phyloP scores from a whole-genome alignment of 2,329 filamentous ascomycete species.

The Stagonosporopsis chrysanthemi region DNA sequence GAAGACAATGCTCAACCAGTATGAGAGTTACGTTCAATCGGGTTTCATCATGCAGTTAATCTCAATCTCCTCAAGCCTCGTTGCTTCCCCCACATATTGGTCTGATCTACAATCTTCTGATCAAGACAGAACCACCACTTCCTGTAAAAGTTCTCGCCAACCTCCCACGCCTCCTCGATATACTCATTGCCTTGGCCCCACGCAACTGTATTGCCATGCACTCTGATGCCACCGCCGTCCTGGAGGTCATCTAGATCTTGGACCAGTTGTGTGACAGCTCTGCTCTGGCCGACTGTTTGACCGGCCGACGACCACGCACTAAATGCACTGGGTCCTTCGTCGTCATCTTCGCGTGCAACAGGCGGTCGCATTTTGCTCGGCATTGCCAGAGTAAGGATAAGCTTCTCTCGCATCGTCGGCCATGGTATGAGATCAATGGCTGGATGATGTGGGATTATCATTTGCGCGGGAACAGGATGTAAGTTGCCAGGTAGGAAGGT shows the following conservation, averaged over 20 bases:
- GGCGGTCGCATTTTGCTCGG: conserved; percentile 59
- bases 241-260: conserved; percentile 65
- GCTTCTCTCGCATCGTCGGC: conserved; percentile 57
- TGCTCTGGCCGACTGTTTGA: conserved; percentile 26
- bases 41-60: conserved; percentile 3
- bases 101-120: conserved; percentile 59
- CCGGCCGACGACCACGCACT: not conserved
- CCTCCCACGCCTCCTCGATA: conserved; percentile 61
- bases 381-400: conserved; percentile 61
- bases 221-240: conserved; percentile 54
- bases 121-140: conserved; percentile 70
- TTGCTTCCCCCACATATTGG: conserved; percentile 60
- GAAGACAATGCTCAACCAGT: not conserved
- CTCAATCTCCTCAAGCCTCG: conserved; percentile 51
- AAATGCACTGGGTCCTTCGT: conserved; percentile 30
- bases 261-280: conserved; percentile 60
- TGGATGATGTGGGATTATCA: conserved; percentile 63
- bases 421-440: conserved; percentile 66
- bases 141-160: conserved; percentile 65
- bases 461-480: conserved; percentile 61
- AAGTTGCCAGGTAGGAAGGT: conserved; percentile 47
- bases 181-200: conserved; percentile 61
- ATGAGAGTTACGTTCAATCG: not conserved
- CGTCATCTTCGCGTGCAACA: conserved; percentile 47
- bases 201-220: conserved; percentile 43